Conservation (phyloP, 768 basidiomycete genomes). For the Pseudohyphozyma bogoriensis region DNA sequence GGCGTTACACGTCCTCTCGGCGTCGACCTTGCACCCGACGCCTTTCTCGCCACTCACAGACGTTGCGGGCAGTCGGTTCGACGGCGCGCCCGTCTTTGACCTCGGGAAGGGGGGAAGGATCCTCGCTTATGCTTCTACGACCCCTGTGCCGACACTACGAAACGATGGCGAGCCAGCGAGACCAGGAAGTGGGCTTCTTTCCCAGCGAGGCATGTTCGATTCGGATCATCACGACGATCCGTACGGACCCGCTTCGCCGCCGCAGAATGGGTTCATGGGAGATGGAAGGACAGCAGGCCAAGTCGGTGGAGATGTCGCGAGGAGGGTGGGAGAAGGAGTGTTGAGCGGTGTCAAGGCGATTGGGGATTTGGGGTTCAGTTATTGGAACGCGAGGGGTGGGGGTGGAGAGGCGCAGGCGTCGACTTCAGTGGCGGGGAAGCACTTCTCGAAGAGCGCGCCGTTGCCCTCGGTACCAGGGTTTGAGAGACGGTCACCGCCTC, state of each 20-base stretch:
- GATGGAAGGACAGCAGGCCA: slow-evolving; percentile 7
- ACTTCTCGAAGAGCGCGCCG: slow-evolving; percentile 27
- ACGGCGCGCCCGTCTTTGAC: slow-evolving; percentile 17
- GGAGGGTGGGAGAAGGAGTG: slow-evolving; percentile 21
- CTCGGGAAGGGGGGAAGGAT: slow-evolving; percentile 18
- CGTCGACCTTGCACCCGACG: background rate
- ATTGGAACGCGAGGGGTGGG: slow-evolving; percentile 5
- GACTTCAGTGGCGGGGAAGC: background rate
- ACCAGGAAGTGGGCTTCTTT: slow-evolving; percentile 11
- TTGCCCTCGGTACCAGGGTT: slow-evolving; percentile 1
- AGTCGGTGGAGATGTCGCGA: slow-evolving; percentile 18
- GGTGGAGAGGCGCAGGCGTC: background rate
- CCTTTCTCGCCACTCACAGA: slow-evolving; percentile 18
- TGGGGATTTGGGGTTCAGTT: slow-evolving; percentile 14
- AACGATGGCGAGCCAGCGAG: slow-evolving; percentile 10
- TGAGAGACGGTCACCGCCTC: background rate
- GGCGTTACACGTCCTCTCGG: slow-evolving; percentile 14
- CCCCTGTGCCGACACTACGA: background rate
- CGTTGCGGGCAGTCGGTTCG: slow-evolving; percentile 10
- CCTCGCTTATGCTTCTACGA: slow-evolving; percentile 18
- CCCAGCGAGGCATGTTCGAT: slow-evolving; percentile 18
- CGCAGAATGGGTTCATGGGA: background rate
- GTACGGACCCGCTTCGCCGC: background rate
- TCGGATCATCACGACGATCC: background rate
- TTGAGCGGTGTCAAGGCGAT: slow-evolving; percentile 26